Base-by-base conservation (phyloP, 2,329 filamentous ascomycete species). In the Botrytis deweyae region DNA sequence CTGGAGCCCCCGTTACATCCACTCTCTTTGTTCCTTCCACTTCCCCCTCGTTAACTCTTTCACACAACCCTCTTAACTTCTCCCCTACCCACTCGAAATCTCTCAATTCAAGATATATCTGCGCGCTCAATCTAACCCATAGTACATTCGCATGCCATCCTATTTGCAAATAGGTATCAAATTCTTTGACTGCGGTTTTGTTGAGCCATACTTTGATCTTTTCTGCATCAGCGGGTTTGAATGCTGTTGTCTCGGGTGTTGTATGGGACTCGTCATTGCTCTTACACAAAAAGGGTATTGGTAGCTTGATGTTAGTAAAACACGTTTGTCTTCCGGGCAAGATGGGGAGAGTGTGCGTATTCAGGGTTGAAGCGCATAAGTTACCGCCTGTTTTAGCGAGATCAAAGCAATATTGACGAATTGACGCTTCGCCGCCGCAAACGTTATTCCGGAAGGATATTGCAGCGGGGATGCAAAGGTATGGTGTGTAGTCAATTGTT, bases 51-150 rank as follows among this genome's bases (percentile, higher is more conserved):
- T 82, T 82, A 25, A 88, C 85, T 76, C 86, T 83, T 59, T 83
- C 83, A 78, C 87, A 89, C 4, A 92, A 77, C 40, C 84, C 83
- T 40, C 77, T 78, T 58, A 81, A 67, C 25, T 64, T 77, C 49
- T 62, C 80, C 0, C 86, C 92, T 10, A 88, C 86, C 88, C 88
- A 93, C 80, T 91, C 88, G 79, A 96, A 97, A 82, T 98, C 94
- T 22, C 86, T 86, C 76, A 90, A 80, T 42, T 93, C 93, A 18
- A 98, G 82, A 81, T 95, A 98, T 0, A 96, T 88, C 85, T 97
- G 94, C 29, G 89, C 93, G 80, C 92, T 94, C 61, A 97, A 79
- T 67, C 95, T 85, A 0, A 88, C 86, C 92, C 92, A 97, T 80
- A 91, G 87, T 70, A 85, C 85, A 0, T 86, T 87, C 0, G 64